Base-by-base conservation (phyloP, 257 asterid species). In the Solanum chiquidenum region DNA sequence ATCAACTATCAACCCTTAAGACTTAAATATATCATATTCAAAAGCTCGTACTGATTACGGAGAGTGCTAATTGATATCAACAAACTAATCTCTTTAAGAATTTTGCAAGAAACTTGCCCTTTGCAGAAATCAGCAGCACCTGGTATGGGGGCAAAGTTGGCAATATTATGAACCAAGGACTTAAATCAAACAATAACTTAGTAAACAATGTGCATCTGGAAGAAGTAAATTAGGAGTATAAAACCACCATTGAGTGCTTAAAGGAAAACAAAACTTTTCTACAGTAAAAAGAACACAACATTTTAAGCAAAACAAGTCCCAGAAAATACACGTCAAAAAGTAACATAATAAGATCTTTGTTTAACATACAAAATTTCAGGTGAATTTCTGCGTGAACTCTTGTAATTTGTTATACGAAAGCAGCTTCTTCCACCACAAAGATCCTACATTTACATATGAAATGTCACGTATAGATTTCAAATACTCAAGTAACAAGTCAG, bases 281-380 rank as follows among this genome's bases (percentile, higher is more conserved):
- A 27, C 25, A 29, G 29, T 25, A 25, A 77, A 76, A 40, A 76
- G 35, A 76, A 40, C 84, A 76, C 18, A 76, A 11, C 52, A 40
- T 14, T n/a, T 76, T n/a, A n/a, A 42, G 84, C 58, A n/a, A 76
- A n/a, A 34, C 14, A 3, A 42, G 37, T 21, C 20, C 7, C 23
- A 82, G 44, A 82, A 52, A 20, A 18, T 29, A 46, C 20, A 82
- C 11, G 6, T 73, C 73, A 73, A 83, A 77, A 72, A 86, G 73
- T 38, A 87, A 71, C 80, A 58, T 69, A 69, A 46, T 38, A 35
- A 88, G 62, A 86, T 35, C 27, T 77, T 16, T 20, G 80, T 52
- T 87, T 64, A 71, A 90, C 98, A 91, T 92, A 97, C 99, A 94
- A 88, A 94, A 97, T 97, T 91, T 95, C 95, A 84, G 98, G 92